Conservation (phyloP, 371 early-diverging fungal genomes). For the Cokeromyces recurvatus region DNA sequence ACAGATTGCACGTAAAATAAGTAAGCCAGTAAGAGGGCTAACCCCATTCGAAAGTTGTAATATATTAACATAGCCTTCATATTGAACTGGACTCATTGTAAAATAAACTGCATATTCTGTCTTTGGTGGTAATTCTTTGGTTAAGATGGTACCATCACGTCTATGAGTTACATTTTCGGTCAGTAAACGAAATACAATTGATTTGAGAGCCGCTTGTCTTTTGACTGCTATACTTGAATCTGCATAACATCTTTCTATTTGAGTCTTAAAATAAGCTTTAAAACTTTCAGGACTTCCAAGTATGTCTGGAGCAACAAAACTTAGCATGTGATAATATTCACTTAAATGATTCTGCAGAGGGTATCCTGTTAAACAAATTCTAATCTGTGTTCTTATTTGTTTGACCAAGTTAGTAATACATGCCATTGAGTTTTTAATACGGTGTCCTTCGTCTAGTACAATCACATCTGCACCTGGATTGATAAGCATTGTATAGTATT, state of each 20-base stretch:
- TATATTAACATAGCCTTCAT: slow-evolving; percentile 36
- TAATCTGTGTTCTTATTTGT: slow-evolving; percentile 46
- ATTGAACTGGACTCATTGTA: slow-evolving; percentile 53
- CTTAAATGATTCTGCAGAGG: slow-evolving; percentile 83
- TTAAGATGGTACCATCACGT: slow-evolving; percentile 46
- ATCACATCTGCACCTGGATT: slow-evolving; percentile 67
- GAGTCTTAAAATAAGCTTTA: slow-evolving; percentile 53
- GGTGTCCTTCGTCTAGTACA: slow-evolving; percentile 86
- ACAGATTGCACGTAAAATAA: slow-evolving; percentile 52
- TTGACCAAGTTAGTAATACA: slow-evolving; percentile 37
- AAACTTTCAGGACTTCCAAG: slow-evolving; percentile 56
- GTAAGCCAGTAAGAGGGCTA: slow-evolving; percentile 9
- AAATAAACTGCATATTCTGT: slow-evolving; percentile 67
- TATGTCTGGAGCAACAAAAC: slow-evolving; percentile 63
- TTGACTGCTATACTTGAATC: slow-evolving; percentile 53
- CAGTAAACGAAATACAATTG: slow-evolving; percentile 12
- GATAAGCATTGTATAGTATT: slow-evolving; percentile 31
- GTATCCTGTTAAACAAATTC: slow-evolving; percentile 84
- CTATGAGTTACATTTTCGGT: slow-evolving; percentile 24
- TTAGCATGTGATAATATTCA: slow-evolving; percentile 69
- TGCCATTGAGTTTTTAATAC: slow-evolving; percentile 66
- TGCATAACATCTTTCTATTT: slow-evolving; percentile 58
- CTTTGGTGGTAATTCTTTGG: slow-evolving; percentile 59
- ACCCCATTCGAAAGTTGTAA: neutral
- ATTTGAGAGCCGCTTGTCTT: slow-evolving; percentile 17